Percentiles rank a stretch among this genome's conserved stretches.
Conservation (phyloP, 2,329 filamentous ascomycete species). For the Fusarium tricinctum region DNA sequence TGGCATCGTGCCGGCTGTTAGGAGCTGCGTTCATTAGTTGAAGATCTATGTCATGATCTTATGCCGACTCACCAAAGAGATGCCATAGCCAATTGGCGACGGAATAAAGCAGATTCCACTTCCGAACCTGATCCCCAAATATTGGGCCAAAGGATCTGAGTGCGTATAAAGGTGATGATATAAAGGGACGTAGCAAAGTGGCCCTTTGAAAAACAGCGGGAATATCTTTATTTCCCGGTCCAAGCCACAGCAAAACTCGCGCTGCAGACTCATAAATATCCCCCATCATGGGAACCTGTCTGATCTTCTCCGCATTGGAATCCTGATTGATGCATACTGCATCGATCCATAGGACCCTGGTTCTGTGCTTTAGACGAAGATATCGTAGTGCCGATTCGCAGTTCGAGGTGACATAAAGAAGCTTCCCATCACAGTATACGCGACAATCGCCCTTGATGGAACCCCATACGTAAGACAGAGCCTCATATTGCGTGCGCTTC, state of each 20-base stretch:
- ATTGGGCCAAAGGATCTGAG: conserved; percentile 29
- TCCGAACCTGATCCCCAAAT: conserved; percentile 32
- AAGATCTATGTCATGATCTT: neutral
- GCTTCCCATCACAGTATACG: conserved; percentile 30
- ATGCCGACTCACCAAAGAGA: conserved; percentile 6
- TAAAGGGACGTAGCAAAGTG: conserved; percentile 55
- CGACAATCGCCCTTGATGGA: conserved; percentile 22
- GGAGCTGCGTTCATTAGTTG: conserved; percentile 8
- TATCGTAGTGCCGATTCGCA: conserved; percentile 37
- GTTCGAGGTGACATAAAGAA: conserved; percentile 30
- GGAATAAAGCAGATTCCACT: conserved; percentile 33
- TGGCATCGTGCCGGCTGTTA: conserved; percentile 19
- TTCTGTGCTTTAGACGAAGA: conserved; percentile 17
- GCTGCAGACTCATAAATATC: conserved; percentile 45
- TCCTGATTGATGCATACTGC: conserved; percentile 46
- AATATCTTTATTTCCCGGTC: conserved; percentile 28
- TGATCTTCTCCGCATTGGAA: conserved; percentile 39
- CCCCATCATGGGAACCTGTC: conserved; percentile 44
- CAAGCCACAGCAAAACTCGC: conserved; percentile 46
- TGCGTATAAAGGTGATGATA: conserved; percentile 27
- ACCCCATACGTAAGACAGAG: conserved; percentile 45
- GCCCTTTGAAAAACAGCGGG: conserved; percentile 22
- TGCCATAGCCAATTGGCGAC: conserved; percentile 34
- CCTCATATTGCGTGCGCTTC: conserved; percentile 25
- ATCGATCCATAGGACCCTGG: conserved; percentile 46